Evolutionary conservation across 768 basidiomycete genomes (phyloP), one percentile per base, ranked within the genome.

Genomic region (Hebeloma cylindrosporum): DNA sequence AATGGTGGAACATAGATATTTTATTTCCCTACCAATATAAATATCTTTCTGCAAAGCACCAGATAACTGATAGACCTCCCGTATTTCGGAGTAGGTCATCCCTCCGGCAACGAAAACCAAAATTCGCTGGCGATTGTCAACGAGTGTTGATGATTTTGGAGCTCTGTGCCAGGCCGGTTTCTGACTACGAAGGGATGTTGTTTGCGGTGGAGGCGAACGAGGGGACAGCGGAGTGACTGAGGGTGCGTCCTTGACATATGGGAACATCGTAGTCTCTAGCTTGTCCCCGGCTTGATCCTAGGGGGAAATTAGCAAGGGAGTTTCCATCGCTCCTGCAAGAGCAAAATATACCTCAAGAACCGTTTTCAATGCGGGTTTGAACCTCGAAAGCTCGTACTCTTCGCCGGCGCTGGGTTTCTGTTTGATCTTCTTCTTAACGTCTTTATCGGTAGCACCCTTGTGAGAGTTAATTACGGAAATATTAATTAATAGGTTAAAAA

Each of bases 311-410:
- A 18, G 43, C n/a, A 31, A 13, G 42, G 40, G 31, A n/a, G 2
- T 7, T 6, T 38, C 11, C 7, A 14, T n/a, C n/a, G n/a, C n/a
- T n/a, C n/a, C n/a, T n/a, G n/a, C 7, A 16, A 17, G 3, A 27
- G 13, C 35, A 35, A 17, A 16, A 16, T 11, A 10, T 61, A 93
- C 94, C 75, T 96, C 92, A 14, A 99, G 67, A 48, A 98, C 77
- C 2, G 83, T 78, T 53, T 79, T 82, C 21, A 98, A 62, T 2
- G 84, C 68, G 5, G 96, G 96, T 59, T 88, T 93, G 68, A 82
- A 99, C 47, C 96, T 79, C 13, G 95, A 98, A 23, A 99, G 78
- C 53, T 97, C 95, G 60, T 98, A 99, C 57, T 96, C 94, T 48
- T 95, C 93, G n/a, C 91, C 92, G n/a, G 59, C 73, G 16, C 50